Percentiles rank a stretch among this genome's conserved stretches.
Evolutionary conservation across 305 asterid species (phyloP).

Genomic region (Plantago coronopus): DNA sequence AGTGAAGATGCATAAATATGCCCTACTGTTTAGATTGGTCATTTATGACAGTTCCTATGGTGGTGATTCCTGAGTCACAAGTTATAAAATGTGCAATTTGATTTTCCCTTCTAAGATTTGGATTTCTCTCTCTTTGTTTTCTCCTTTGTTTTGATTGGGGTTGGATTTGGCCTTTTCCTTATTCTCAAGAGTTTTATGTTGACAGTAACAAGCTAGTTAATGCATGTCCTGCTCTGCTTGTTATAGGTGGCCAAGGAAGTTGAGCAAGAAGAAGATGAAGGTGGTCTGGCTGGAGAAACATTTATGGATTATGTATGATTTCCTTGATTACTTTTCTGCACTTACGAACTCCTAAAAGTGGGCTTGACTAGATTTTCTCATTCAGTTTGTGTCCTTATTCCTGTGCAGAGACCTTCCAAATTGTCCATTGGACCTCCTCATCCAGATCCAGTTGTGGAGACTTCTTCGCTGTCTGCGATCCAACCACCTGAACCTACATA

Average conservation of each 20-base stretch:
- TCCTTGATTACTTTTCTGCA: conserved; percentile 21
- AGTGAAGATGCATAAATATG: neutral
- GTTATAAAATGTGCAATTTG: too few relatives aligned
- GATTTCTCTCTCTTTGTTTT: neutral
- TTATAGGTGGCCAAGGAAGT: conserved; percentile 87
- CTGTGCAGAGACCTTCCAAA: conserved; percentile 79
- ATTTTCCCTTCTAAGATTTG: neutral
- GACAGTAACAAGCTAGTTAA: conserved; percentile 13
- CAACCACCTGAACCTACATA: conserved; percentile 98
- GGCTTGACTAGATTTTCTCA: conserved; percentile 22
- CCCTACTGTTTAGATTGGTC: neutral
- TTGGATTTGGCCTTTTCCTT: neutral
- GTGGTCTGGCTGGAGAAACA: conserved; percentile 93
- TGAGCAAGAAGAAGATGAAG: conserved; percentile 97
- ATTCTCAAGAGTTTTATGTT: neutral
- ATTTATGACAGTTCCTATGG: neutral
- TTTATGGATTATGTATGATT: conserved; percentile 77
- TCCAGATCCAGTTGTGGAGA: conserved; percentile 98
- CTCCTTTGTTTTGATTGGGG: too few relatives aligned
- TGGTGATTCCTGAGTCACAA: too few relatives aligned
- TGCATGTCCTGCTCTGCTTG: conserved; percentile 20
- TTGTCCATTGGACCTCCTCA: conserved; percentile 86
- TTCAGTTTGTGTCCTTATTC: conserved; percentile 18
- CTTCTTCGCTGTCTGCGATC: conserved; percentile 88
- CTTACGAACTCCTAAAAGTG: conserved; percentile 17